Percentiles rank a stretch among this genome's conserved stretches.
phyloP scores from a whole-genome alignment of 768 basidiomycete species.

The Cyclocybe cylindracea region DNA sequence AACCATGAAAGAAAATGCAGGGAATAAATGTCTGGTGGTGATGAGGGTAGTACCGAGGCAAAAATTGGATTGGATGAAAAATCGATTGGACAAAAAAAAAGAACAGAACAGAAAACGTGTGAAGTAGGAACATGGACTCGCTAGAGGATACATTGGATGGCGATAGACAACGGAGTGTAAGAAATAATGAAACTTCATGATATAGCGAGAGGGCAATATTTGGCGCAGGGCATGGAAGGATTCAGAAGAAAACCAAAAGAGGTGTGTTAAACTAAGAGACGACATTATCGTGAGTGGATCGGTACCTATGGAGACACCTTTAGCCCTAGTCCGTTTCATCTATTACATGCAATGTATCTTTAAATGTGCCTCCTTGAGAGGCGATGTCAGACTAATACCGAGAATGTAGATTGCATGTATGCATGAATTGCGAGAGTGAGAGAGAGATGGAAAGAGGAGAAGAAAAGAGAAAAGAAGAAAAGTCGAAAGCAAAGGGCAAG shows the following conservation, averaged over 20 bases:
- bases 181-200: neutral
- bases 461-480: conserved; percentile 20
- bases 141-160: too few species aligned
- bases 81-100: too few species aligned
- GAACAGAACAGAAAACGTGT: too few species aligned
- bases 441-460: conserved; percentile 23
- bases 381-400: conserved; percentile 39
- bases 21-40: too few species aligned
- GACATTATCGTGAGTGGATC: conserved; percentile 19
- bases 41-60: too few species aligned
- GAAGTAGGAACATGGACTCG: too few species aligned
- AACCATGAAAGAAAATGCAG: too few species aligned
- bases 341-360: conserved; percentile 60
- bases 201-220: neutral
- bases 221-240: neutral
- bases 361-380: conserved; percentile 76
- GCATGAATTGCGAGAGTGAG: conserved; percentile 31
- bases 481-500: conserved; percentile 20
- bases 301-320: conserved; percentile 1
- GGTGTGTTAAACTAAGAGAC: neutral
- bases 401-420: conserved; percentile 55
- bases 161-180: too few species aligned
- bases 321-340: conserved; percentile 32
- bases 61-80: too few species aligned
- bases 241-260: neutral